These are phyloP conservation scores for Mucor mucedo DNA, from an alignment of 371 early-diverging fungal genomes.

Conservation along the genomic window DNA sequence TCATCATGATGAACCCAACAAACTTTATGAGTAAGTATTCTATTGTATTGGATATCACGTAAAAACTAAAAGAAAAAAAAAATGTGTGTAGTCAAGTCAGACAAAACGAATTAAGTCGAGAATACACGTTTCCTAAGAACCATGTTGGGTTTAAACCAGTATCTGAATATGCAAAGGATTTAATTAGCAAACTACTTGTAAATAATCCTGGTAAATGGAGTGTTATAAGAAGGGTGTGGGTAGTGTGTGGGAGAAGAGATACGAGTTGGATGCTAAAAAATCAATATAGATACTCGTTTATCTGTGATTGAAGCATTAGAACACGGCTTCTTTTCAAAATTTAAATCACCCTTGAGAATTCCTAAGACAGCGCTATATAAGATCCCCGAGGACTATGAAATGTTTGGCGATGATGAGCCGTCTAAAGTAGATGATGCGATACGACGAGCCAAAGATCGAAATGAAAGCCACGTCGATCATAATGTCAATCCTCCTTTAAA, in stretches of 20 bases:
- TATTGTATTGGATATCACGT: too few species aligned
- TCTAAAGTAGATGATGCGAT: slow-evolving; percentile 19
- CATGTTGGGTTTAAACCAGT: slow-evolving; percentile 42
- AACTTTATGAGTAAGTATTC: slow-evolving; percentile 73
- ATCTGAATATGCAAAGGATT: slow-evolving; percentile 73
- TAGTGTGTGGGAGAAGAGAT: too few species aligned
- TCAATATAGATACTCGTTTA: slow-evolving; percentile 8
- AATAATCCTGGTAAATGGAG: slow-evolving; percentile 69
- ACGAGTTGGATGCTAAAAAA: background rate
- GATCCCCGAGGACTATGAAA: slow-evolving; percentile 3
- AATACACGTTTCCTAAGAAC: slow-evolving; percentile 12
- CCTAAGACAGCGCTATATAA: slow-evolving; percentile 13
- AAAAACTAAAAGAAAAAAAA: too few species aligned
- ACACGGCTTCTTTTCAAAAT: slow-evolving; percentile 24
- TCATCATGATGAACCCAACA: slow-evolving; percentile 83
- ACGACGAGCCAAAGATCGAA: slow-evolving; percentile 4
- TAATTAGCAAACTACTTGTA: slow-evolving; percentile 82
- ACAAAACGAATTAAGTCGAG: slow-evolving; percentile 3
- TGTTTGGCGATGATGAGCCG: slow-evolving; percentile 5
- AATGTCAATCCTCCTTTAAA: slow-evolving; percentile 15
- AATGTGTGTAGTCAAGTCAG: slow-evolving; percentile 4
- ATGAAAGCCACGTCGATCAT: slow-evolving; percentile 8
- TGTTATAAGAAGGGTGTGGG: too few species aligned
- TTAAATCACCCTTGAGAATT: slow-evolving; percentile 18
- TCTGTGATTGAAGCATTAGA: slow-evolving; percentile 21